Conservation (phyloP, 1,284 basidiomycete genomes). For the Trametes sp. region DNA sequence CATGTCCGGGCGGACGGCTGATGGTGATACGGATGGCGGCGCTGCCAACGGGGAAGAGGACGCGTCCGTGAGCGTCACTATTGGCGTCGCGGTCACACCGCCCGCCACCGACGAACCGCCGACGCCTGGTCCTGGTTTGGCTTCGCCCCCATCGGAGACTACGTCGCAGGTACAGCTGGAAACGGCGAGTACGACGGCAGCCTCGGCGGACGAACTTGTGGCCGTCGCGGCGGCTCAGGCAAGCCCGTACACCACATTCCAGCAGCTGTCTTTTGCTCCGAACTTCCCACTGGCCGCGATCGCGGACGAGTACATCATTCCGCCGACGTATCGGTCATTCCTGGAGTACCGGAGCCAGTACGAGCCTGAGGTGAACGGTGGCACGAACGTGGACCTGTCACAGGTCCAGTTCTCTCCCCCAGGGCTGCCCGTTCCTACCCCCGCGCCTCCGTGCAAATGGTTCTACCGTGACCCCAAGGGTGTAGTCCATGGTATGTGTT, state of each 20-base stretch:
- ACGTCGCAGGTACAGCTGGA: conserved; percentile 32
- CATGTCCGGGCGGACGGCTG: conserved; percentile 55
- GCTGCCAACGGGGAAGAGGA: conserved; percentile 62
- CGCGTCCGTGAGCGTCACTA: conserved; percentile 66
- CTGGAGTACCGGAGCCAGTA: conserved; percentile 69
- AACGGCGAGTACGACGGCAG: conserved; percentile 34
- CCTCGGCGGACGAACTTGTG: conserved; percentile 67
- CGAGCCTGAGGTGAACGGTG: conserved; percentile 60
- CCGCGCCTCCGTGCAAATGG: conserved; percentile 73
- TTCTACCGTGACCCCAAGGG: conserved; percentile 83
- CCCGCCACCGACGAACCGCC: conserved; percentile 27
- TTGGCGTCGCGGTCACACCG: conserved; percentile 63
- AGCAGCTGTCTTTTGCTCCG: conserved; percentile 84
- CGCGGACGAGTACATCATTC: conserved; percentile 87
- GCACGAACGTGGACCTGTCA: conserved; percentile 54
- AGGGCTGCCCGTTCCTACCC: conserved; percentile 74
- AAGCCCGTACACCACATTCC: conserved; percentile 88
- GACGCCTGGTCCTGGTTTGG: conserved; percentile 12
- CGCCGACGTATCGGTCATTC: conserved; percentile 84
- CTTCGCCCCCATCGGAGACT: conserved; percentile 30
- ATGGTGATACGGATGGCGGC: conserved; percentile 43
- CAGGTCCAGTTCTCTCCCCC: conserved; percentile 79
- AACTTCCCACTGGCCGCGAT: conserved; percentile 86
- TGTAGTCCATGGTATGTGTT: conserved; percentile 67
- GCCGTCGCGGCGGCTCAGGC: conserved; percentile 71